Evolutionary conservation across 148 eudicot genomes (phyloP), one percentile per base, ranked within the genome.

Genomic region (Arbutus unedo): DNA sequence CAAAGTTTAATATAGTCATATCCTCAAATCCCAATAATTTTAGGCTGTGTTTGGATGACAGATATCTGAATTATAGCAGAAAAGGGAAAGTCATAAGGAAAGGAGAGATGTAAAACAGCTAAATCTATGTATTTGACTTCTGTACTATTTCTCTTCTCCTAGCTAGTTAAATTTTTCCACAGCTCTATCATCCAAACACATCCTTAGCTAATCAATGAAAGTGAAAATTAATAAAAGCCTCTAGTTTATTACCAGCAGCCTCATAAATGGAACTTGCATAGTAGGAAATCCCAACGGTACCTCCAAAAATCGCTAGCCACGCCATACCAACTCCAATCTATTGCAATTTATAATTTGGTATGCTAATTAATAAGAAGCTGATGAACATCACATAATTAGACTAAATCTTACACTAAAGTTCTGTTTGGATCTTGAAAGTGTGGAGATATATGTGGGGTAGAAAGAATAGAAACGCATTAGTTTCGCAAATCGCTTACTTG

Each of bases 271-370:
- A 81, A 59, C 78, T 84, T 56, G 97, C 94, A 85, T 93, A 95
- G 74, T 79, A 91, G 3, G 88, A 78, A 16, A 93, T 86, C 45
- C 88, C 98, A 66, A 81, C 85, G 23, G 87, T 71, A 10, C 98
- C 98, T 21, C 91, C 91, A 77, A 92, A 87, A 81, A 86, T 85
- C n/a, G 84, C 78, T 25, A 91, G 70, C 7, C 85, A 81, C 89
- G 89, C 79, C 31, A 92, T 80, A 44, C 96, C 98, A 57, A 91
- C 84, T 73, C 86, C 90, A 77, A 94, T 85, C 98, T 94, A 79
- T 19, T 54, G 9, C 79, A 64, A 49, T 56, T 56, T 31, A 31
- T 31, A 56, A 56, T 11, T 80, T 49, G 8, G 31, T 59, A 23
- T 67, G 54, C 49, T 8, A 19, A 16, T 31, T 8, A 19, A 16